phyloP scores from a whole-genome alignment of 2,329 filamentous ascomycete species.

The Dothideomycetes sp. region DNA sequence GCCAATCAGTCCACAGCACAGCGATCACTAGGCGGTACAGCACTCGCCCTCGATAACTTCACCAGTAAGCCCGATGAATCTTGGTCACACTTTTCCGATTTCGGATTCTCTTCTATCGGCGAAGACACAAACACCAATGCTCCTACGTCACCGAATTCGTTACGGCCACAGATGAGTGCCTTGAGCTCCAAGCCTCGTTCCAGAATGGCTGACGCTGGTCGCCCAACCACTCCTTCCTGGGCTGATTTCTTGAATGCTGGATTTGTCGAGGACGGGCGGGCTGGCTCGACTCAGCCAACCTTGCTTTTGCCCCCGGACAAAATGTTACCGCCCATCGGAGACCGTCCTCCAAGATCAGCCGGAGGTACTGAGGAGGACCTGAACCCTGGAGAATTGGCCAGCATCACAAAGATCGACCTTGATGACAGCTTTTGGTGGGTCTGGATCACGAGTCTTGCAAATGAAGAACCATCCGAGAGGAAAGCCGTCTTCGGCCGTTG shows the following conservation, averaged over 20 bases:
- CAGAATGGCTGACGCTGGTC: conserved; percentile 55
- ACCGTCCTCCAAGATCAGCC: conserved; percentile 56
- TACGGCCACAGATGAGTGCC: conserved; percentile 30
- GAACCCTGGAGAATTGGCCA: conserved; percentile 89
- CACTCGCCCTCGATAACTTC: conserved; percentile 25
- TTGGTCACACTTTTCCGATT: conserved; percentile 94
- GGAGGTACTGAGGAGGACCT: conserved; percentile 60
- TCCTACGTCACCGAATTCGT: conserved; percentile 16
- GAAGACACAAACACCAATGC: conserved; percentile 16
- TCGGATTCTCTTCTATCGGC: conserved; percentile 69
- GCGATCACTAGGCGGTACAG: conserved; percentile 39
- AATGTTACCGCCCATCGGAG: conserved; percentile 74
- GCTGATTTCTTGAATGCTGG: conserved; percentile 94
- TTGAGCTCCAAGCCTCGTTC: conserved; percentile 60
- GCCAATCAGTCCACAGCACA: conserved; percentile 67
- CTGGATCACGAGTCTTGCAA: conserved; percentile 93
- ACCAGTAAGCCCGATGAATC: conserved; percentile 67
- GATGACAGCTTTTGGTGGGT: conserved; percentile 99
- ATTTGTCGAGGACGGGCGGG: conserved; percentile 71
- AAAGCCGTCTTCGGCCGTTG: conserved; percentile 94
- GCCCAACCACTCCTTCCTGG: conserved; percentile 95
- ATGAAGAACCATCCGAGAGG: conserved; percentile 73
- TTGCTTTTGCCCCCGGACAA: conserved; percentile 83
- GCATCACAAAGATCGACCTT: conserved; percentile 74
- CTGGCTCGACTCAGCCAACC: conserved; percentile 38